Evolutionary conservation across 768 basidiomycete species (phyloP).

Genomic region (Boletellus emodensis): DNA sequence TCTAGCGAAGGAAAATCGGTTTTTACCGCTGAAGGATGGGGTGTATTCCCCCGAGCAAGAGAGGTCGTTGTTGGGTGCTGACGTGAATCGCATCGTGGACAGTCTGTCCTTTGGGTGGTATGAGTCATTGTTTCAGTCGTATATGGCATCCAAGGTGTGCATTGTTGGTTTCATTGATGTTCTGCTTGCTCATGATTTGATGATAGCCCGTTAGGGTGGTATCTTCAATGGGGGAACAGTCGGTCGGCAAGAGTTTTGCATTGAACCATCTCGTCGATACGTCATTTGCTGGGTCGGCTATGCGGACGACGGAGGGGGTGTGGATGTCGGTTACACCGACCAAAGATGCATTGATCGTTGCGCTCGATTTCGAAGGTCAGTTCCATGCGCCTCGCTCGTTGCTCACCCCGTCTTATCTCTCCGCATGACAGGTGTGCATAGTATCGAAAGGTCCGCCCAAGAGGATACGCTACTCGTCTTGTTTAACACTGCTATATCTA

Average conservation of each 20-base stretch:
- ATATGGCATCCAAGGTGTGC: conserved; percentile 52
- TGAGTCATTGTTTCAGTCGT: conserved; percentile 59
- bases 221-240: conserved; percentile 68
- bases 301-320: conserved; percentile 65
- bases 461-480: conserved; percentile 61
- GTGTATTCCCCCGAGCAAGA: conserved; percentile 49
- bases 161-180: accelerated
- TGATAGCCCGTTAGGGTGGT: conserved; percentile 58
- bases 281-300: conserved; percentile 62
- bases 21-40: conserved; percentile 58
- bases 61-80: conserved; percentile 52
- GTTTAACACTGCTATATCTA: conserved; percentile 64
- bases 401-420: not conserved
- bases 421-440: conserved; percentile 47
- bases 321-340: conserved; percentile 69
- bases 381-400: not conserved
- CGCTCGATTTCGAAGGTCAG: conserved; percentile 61
- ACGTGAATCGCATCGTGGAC: conserved; percentile 55
- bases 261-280: conserved; percentile 61
- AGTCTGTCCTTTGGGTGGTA: conserved; percentile 60
- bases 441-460: conserved; percentile 59
- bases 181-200: not conserved
- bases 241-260: conserved; percentile 57
- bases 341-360: conserved; percentile 48
- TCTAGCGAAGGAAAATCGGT: conserved; percentile 54